Evolutionary conservation across 352 stramenopile genomes (phyloP), one percentile per base, ranked within the genome.

Genomic region (Phytophthora tubulina): DNA sequence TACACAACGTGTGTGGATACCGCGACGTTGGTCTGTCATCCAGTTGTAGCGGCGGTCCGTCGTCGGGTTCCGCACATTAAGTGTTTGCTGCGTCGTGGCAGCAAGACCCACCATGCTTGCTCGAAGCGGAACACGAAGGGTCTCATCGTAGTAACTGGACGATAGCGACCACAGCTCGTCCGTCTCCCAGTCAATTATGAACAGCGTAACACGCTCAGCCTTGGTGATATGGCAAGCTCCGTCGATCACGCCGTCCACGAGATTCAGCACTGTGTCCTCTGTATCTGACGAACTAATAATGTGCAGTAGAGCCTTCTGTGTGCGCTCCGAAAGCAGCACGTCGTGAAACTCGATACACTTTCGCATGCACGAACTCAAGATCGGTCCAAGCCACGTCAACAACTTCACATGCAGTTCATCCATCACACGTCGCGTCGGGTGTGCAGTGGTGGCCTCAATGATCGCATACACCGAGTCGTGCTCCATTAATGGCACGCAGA

Each of bases 321-420:
- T 96, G 14, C 89, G 87, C 49, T 96, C 87, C 4, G 86, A 93
- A 1, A 96, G 70, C 56, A 95, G 56, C 15, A 95, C 84, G 42
- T 96, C 89, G 58, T 95, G 89, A 63, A 86, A 94, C 69, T 96
- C 87, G 56, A 96, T 95, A 50, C 86, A 94, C 57, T 94, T 94
- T 11, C 89, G 85, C 86, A 96, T 94, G 32, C 86, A 93, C 13
- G 87, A 89, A 46, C 82, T 91, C 41, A 96, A 70, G 68, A 96
- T 94, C 42, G 87, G 86, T 0, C 89, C 89, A 6, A 96, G 73
- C 80, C 89, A 94, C 55, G 86, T 88, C 45, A 96, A 60, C 38
- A 96, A 49, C 63, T 92, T 91, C 48, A 94, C 72, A 38, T 95
- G 82, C 27, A 90, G 78, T 2, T 84, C 78, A 39, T 93, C 84